Evolutionary conservation across 305 asterid genomes (phyloP).

Genomic region (Solanum hybrid): DNA sequence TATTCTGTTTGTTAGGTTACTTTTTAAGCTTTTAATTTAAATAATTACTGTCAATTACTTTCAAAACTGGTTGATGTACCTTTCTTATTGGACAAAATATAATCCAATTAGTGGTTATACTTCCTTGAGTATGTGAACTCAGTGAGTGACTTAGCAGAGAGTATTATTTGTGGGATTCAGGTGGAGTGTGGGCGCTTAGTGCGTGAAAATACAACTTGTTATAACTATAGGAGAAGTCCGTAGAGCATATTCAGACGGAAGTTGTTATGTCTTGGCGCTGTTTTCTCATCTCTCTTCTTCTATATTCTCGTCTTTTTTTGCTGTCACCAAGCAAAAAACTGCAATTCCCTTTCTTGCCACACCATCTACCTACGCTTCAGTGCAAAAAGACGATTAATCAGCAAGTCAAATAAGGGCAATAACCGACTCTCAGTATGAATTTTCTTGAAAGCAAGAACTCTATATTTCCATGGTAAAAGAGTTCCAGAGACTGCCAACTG

Average conservation of each 20-base stretch:
- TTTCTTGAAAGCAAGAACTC: neutral
- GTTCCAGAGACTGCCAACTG: neutral
- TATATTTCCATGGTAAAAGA: neutral
- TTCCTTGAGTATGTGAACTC: neutral
- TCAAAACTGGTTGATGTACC: neutral
- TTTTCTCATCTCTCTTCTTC: neutral
- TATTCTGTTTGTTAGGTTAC: neutral
- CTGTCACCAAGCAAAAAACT: neutral
- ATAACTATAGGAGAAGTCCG: neutral
- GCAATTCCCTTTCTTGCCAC: neutral
- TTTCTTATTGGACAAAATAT: neutral
- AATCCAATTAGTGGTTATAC: neutral
- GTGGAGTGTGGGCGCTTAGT: neutral
- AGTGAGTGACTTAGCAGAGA: too few relatives aligned
- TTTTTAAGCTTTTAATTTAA: too few relatives aligned
- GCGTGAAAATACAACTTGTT: neutral
- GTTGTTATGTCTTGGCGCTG: neutral
- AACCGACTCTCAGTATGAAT: neutral
- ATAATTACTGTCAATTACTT: neutral
- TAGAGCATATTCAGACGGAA: neutral
- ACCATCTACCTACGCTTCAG: neutral
- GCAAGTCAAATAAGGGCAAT: neutral
- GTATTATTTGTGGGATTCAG: neutral
- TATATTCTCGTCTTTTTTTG: neutral
- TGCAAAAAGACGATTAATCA: too few relatives aligned